Evolutionary conservation across 306 rosid species (phyloP).

Genomic region (Dryas drummondii): DNA sequence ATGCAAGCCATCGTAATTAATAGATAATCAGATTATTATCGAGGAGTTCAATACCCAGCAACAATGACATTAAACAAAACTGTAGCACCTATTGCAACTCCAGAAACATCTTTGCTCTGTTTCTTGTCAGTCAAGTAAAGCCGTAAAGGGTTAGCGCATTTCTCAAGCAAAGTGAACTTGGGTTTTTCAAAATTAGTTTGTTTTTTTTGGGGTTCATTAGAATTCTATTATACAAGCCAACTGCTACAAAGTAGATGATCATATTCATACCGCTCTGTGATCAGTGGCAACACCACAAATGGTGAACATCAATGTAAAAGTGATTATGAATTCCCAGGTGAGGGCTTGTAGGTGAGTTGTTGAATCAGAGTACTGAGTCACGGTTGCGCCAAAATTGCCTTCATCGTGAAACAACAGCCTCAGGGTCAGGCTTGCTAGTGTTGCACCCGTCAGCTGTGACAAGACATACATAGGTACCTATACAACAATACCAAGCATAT

Average conservation of each 20-base stretch:
- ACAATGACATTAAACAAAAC: conserved; percentile 37
- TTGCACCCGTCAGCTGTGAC: conserved; percentile 26
- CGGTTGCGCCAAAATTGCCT: conserved; percentile 28
- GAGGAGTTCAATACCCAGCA: conserved; percentile 35
- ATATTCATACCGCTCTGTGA: conserved; percentile 41
- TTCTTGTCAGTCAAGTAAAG: conserved; percentile 16
- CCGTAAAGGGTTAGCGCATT: conserved; percentile 12
- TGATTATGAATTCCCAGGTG: conserved; percentile 29
- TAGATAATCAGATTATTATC: background rate
- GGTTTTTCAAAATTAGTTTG: too few species aligned
- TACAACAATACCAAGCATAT: background rate
- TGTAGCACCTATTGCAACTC: conserved; percentile 49
- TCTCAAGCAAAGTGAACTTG: background rate
- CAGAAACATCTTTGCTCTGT: conserved; percentile 41
- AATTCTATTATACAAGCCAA: too few species aligned
- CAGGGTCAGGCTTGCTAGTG: conserved; percentile 34
- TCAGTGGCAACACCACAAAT: conserved; percentile 50
- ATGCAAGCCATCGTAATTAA: background rate
- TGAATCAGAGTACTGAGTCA: conserved; percentile 24
- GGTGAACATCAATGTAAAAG: conserved; percentile 42
- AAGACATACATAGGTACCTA: conserved; percentile 41
- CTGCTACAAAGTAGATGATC: background rate
- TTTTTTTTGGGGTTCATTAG: too few species aligned
- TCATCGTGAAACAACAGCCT: conserved; percentile 17
- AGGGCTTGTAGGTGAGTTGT: conserved; percentile 30